Base-by-base conservation (phyloP, 441 rosid species). In the Manihot esculenta region DNA sequence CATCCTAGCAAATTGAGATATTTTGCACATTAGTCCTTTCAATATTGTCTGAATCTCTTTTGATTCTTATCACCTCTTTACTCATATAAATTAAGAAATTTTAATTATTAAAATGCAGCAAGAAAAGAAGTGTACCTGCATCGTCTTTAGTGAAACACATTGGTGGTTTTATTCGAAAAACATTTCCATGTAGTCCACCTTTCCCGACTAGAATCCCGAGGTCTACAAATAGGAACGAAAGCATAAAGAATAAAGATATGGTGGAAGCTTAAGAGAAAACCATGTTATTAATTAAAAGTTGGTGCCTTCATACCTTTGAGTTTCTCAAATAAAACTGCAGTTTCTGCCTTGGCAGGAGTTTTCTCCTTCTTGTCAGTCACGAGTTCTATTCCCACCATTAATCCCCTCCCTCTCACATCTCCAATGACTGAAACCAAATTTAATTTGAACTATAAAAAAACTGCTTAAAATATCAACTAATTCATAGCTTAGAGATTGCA, bases 111-210 rank as follows among this genome's bases (percentile, higher is more conserved):
- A 47, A 65, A 27, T 65, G 44, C 35, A 20, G 2, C 8, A 59
- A 45, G 66, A 62, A 56, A 69, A 38, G 67, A 49, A 35, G 48
- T 12, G 58, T 84, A 88, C 98, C 99, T 27, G 98, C 96, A 84
- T 95, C 98, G 26, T 89, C 90, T 81, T 88, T 89, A 61, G 87
- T 81, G 77, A 89, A 95, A 78, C 99, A 95, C 97, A 91, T 88
- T 0, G 97, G 99, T 15, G 98, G 97, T 70, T 88, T 92, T 74
- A 95, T 84, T 74, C 97, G 86, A 82, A 95, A 91, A 70, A 92
- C 97, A 24, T 84, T 95, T 44, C 93, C 96, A 48, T 95, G 88
- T 14, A 87, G 77, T 61, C 99, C 99, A n/a, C 97, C 98, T 85
- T 95, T 93, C 66, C 98, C 95, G 1, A 89, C 87, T 56, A 95